phyloP scores from a whole-genome alignment of 2,329 filamentous ascomycete species.

The Gremmenia infestans region DNA sequence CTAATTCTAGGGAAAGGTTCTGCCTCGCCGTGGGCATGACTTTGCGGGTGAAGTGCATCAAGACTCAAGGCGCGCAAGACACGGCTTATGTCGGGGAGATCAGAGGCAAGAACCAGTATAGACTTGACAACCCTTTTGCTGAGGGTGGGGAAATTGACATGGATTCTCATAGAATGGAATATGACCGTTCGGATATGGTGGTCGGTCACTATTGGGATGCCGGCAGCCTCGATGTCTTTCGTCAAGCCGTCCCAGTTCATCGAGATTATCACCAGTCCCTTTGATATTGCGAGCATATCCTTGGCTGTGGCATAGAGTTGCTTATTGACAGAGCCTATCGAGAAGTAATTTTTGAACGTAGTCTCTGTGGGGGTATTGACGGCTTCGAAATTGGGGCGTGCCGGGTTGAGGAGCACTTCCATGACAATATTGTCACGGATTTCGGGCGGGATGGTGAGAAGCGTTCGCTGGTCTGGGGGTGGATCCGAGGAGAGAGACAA shows the following conservation, averaged over 20 bases:
- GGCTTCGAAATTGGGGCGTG: slow-evolving; percentile 1
- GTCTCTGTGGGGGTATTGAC: neutral
- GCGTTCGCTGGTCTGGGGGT: neutral
- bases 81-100: neutral
- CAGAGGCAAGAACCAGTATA: neutral
- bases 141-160: neutral
- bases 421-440: neutral
- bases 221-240: neutral
- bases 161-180: neutral
- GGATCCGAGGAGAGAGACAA: neutral
- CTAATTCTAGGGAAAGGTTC: neutral
- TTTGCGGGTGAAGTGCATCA: neutral
- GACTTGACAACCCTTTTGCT: neutral
- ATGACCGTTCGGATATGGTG: neutral
- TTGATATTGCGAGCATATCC: neutral
- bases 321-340: neutral
- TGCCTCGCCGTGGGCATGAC: neutral
- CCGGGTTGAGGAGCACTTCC: neutral
- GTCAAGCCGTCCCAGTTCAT: neutral
- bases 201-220: neutral
- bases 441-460: neutral
- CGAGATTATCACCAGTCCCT: neutral
- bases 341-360: neutral
- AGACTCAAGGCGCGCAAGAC: neutral
- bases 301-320: neutral